These are phyloP conservation scores for Lophiotrema nucula DNA, from an alignment of 495 filamentous ascomycete species.

Conservation along the genomic window DNA sequence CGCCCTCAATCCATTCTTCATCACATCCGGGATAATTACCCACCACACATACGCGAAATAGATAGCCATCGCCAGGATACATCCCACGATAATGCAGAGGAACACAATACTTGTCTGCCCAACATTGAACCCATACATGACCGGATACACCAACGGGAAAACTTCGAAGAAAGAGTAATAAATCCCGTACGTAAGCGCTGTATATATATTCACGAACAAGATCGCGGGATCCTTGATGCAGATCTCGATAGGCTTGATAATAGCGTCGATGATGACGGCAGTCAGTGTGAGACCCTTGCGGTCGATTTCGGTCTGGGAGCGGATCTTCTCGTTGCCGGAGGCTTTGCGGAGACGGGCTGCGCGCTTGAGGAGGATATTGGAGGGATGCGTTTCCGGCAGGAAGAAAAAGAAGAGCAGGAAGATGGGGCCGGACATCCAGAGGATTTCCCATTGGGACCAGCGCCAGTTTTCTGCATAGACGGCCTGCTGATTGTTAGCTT, in stretches of 20 bases:
- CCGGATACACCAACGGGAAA: conserved; percentile 64
- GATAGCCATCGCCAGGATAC: conserved; percentile 50
- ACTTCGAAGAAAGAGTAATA: conserved; percentile 69
- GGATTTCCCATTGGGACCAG: conserved; percentile 41
- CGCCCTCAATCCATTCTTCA: conserved; percentile 44
- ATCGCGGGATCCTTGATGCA: conserved; percentile 61
- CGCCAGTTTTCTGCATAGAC: conserved; percentile 29
- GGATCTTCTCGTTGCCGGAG: conserved; percentile 34
- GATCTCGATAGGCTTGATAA: conserved; percentile 62
- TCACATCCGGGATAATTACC: conserved; percentile 51
- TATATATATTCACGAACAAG: conserved; percentile 59
- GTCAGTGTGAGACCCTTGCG: conserved; percentile 42
- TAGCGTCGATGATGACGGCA: conserved; percentile 50
- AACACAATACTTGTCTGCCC: conserved; percentile 63
- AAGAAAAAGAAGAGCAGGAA: conserved; percentile 51
- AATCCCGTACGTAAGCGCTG: conserved; percentile 60
- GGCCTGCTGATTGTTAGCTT: neutral
- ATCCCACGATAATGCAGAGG: conserved; percentile 57
- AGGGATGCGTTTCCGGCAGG: conserved; percentile 52
- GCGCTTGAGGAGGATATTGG: conserved; percentile 54
- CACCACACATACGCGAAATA: conserved; percentile 52
- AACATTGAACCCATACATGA: conserved; percentile 57
- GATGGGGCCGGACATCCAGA: conserved; percentile 47
- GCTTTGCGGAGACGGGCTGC: conserved; percentile 50
- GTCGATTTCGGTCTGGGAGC: conserved; percentile 38